Percentiles rank a stretch among this genome's conserved stretches.
Conservation (phyloP, 805 yeast species). For the Metschnikowia colocasiae region DNA sequence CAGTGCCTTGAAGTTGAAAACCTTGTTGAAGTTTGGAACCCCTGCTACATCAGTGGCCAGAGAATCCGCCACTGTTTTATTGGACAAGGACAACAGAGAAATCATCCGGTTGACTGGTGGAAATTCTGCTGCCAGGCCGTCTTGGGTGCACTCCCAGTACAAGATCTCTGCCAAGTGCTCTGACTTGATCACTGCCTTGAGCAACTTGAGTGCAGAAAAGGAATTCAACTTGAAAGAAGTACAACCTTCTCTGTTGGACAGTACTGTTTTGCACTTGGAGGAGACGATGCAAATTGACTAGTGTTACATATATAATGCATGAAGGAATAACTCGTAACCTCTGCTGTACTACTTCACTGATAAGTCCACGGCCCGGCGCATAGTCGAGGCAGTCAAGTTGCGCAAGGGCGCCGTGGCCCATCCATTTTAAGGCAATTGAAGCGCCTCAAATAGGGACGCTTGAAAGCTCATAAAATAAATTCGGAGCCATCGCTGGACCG, state of each 20-base stretch:
- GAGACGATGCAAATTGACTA: slow-evolving; percentile 22
- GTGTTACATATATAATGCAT: background rate
- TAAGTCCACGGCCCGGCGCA: background rate
- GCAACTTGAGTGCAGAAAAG: slow-evolving; percentile 59
- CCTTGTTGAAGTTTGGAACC: slow-evolving; percentile 50
- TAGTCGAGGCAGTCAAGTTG: background rate
- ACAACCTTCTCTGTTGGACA: slow-evolving; percentile 18
- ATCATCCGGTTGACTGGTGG: slow-evolving; percentile 83
- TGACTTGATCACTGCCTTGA: slow-evolving; percentile 51
- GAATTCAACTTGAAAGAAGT: slow-evolving; percentile 62
- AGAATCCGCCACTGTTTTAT: slow-evolving; percentile 71
- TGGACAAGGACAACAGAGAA: slow-evolving; percentile 49
- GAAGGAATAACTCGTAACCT: background rate
- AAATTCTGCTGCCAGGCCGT: slow-evolving; percentile 58
- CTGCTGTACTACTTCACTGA: background rate
- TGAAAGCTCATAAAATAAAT: too few species aligned
- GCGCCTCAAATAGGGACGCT: background rate
- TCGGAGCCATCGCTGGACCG: too few species aligned
- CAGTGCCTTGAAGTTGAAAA: slow-evolving; percentile 62
- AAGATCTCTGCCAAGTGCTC: slow-evolving; percentile 50
- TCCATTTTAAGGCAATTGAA: background rate
- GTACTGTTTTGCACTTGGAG: slow-evolving; percentile 15
- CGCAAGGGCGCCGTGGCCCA: background rate
- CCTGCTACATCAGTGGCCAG: slow-evolving; percentile 63
- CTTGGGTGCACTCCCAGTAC: slow-evolving; percentile 83